Evolutionary conservation across 2,329 filamentous ascomycete species (phyloP), one percentile per base, ranked within the genome.

Genomic region (Penicillium rolfsii): DNA sequence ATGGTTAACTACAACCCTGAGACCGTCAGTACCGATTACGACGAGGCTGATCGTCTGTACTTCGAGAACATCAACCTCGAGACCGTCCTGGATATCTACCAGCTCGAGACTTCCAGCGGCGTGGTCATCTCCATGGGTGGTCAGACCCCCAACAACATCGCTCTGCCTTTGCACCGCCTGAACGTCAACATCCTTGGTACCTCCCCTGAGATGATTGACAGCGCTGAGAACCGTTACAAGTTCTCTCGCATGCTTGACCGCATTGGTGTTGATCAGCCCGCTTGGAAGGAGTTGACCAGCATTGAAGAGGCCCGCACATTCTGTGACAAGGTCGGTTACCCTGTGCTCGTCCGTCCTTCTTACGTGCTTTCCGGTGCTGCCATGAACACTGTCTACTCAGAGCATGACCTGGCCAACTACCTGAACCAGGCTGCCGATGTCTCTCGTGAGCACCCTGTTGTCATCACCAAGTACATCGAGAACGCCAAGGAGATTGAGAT

Each of bases 401-500:
- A 96, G 81, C 90, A 94, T 74, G 95, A 98, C 75, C 82, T 99
- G 60, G 91, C 91, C 70, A 89, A 84, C 72, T 98, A 96, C 78
- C 84, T 99, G 48, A 87, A 91, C 66, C 94, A 98, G 79, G 95
- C 95, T 57, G 91, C 87, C 6, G 93, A 96, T 67, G 95, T 99
- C 50, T 98, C 95, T 5, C 88, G 91, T 64, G 94, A 98, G 64
- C 91, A 98, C 76, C 95, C 95, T 0, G 95, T 99, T 11, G 95
- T 99, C 63, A 98, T 99, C 73, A 98, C 94, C 63, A 99, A 99
- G 82, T 99, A 98, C 80, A 98, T 99, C 68, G 95, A 99, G 82
- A 95, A 96, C 68, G 95, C 95, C 67, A 98, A 99, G 83, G 95
- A 99, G 78, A 98, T 99, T 65, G 95, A 99, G 79, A 98, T 99